A percentile compares a stretch with the other conserved stretches of the same genome.
Conservation (phyloP, 352 stramenopile species). For the Phytophthora sojae region DNA sequence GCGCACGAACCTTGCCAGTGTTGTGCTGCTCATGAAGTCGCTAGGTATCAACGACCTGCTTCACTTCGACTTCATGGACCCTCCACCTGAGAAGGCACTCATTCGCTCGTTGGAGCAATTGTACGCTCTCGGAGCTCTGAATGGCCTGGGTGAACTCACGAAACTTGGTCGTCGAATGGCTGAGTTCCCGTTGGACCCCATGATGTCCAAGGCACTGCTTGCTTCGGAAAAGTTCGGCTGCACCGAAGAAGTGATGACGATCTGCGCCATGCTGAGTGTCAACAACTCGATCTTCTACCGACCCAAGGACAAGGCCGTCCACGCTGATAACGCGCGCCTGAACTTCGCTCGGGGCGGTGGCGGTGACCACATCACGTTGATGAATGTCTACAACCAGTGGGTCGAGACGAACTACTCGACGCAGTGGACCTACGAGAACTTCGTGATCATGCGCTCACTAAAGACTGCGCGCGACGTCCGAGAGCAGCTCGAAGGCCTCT, state of each 20-base stretch:
- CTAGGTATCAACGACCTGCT: constrained; percentile 99
- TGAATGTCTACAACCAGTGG: constrained; percentile 99
- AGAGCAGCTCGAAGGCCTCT: constrained; percentile 99
- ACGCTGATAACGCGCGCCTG: constrained; percentile 98
- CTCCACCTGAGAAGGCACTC: constrained; percentile 97
- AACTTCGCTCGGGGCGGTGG: constrained; percentile 98
- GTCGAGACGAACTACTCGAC: constrained; percentile 97
- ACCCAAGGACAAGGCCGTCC: constrained; percentile 98
- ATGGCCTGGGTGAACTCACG: constrained; percentile 98
- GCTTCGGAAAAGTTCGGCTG: constrained; percentile 93
- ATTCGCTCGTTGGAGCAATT: constrained; percentile 98
- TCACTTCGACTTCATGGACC: constrained; percentile 99
- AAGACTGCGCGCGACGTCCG: constrained; percentile 98
- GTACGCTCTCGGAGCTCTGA: constrained; percentile 99
- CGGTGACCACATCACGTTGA: constrained; percentile 97
- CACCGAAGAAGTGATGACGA: constrained; percentile 95
- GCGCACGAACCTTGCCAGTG: constrained; percentile 94
- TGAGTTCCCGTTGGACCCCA: constrained; percentile 96
- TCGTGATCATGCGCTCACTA: constrained; percentile 97
- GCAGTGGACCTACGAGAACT: constrained; percentile 97
- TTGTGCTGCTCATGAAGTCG: constrained; percentile 99
- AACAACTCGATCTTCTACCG: constrained; percentile 99
- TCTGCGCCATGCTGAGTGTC: constrained; percentile 98
- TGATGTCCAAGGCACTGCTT: constrained; percentile 95
- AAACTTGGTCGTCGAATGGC: constrained; percentile 96